Evolutionary conservation across 2,329 filamentous ascomycete species (phyloP), one percentile per base, ranked within the genome.

Genomic region (Harringtonia aguacate): DNA sequence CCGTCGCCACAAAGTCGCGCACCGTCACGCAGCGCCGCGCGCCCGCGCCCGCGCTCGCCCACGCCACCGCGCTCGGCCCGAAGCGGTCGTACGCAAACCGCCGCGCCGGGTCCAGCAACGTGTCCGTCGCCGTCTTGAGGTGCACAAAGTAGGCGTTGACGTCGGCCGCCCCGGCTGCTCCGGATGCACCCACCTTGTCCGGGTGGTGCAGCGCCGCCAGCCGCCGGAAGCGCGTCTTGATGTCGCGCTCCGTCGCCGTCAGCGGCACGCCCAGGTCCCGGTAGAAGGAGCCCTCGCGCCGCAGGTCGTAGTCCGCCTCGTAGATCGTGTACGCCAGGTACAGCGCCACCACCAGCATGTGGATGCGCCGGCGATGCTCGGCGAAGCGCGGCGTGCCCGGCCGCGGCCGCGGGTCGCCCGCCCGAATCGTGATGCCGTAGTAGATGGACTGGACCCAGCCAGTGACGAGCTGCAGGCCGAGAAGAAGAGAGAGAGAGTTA

Each of bases 271-370:
- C 79, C 1, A 98, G 75, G 50, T 83, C 75, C 38, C 76, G 69
- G 66, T 95, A 97, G 67, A 84, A 95, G 61, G 86, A 81, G 17
- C 83, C 79, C 1, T 72, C 68, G 36, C 73, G 68, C 50, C 78
- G 82, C 24, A 95, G 72, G 50, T 86, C 79, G 67, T 85, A 79
- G 70, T 94, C 86, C 56, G 87, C 84, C 66, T 97, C 90, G 67
- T 89, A 92, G 55, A 97, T 79, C 38, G 88, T 95, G 70, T 95
- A 95, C 51, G 83, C 65, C 31, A 97, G 84, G 66, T 97, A 98
- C 48, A 77, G 66, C 39, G 82, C 70, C 41, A 97, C 82, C 56
- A 97, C 86, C 53, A 82, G 69, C 58, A 90, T 82, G 60, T 92
- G 81, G 59, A 95, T 90, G 54, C 79, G 77, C 46, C 84, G 84